phyloP scores from a whole-genome alignment of 257 asterid genomes.

The Solanum lycopersicoides region DNA sequence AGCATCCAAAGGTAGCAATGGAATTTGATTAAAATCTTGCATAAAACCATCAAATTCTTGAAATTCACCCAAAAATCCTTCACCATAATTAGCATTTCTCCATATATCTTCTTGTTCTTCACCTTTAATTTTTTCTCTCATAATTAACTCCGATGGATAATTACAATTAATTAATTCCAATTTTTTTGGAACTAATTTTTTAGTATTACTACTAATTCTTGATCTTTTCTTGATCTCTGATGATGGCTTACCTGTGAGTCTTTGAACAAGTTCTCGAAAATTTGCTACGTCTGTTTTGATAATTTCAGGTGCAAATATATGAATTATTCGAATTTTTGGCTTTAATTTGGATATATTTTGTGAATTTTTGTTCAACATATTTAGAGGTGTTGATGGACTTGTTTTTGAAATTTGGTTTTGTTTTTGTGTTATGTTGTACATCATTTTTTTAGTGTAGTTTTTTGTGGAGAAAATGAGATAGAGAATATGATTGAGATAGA shows the following conservation, averaged over 20 bases:
- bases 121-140: conserved; percentile 48
- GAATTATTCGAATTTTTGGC: conserved; percentile 79
- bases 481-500: conserved; percentile 21
- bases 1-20: conserved; percentile 12
- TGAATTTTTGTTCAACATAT: conserved; percentile 40
- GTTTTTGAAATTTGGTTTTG: conserved; percentile 21
- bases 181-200: neutral
- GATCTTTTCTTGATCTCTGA: conserved; percentile 5
- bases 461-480: neutral
- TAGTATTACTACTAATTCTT: neutral
- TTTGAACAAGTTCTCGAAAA: conserved; percentile 73
- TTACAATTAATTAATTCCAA: neutral
- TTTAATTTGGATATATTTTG: conserved; percentile 48
- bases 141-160: neutral
- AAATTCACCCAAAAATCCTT: conserved; percentile 58
- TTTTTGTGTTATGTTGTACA: conserved; percentile 23
- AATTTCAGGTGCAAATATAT: conserved; percentile 87
- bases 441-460: neutral
- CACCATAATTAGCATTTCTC: conserved; percentile 51
- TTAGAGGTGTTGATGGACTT: conserved; percentile 14
- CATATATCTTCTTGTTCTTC: conserved; percentile 62
- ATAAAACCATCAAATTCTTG: conserved; percentile 49
- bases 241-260: conserved; percentile 83
- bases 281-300: conserved; percentile 67
- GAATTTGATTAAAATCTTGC: conserved; percentile 45